Conservation (phyloP, 352 stramenopile species). For the Phytophthora nicotianae region DNA sequence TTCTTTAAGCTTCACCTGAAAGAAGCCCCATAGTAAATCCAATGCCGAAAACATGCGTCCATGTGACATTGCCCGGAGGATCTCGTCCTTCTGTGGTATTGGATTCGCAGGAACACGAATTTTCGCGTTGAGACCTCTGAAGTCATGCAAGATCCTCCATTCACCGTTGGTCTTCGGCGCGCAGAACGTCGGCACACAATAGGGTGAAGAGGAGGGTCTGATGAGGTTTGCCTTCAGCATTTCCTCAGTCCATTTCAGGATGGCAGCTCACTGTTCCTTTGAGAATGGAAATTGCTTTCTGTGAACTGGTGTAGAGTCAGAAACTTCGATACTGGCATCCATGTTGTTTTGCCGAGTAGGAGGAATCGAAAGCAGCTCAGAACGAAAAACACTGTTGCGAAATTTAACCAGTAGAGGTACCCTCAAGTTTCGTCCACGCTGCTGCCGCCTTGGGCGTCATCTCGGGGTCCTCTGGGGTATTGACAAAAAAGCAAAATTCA, state of each 20-base stretch:
- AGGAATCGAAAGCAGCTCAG: slow-evolving; percentile 7
- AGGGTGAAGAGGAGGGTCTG: neutral
- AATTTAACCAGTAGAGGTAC: neutral
- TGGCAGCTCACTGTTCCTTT: neutral
- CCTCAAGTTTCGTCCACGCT: neutral
- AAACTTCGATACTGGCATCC: slow-evolving; percentile 3
- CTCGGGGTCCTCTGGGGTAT: neutral
- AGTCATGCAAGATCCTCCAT: slow-evolving; percentile 1
- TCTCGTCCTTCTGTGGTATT: slow-evolving; percentile 2
- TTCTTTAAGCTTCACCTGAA: neutral
- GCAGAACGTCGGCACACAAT: slow-evolving; percentile 9
- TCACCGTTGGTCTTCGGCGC: neutral
- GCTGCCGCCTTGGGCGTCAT: neutral
- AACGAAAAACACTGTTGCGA: neutral
- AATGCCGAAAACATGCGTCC: neutral
- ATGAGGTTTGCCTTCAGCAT: slow-evolving; percentile 5
- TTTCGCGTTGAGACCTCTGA: neutral
- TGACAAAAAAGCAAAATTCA: slow-evolving; percentile 12
- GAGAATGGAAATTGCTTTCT: slow-evolving; percentile 2
- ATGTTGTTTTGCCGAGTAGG: neutral
- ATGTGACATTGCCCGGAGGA: neutral
- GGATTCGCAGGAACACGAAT: neutral
- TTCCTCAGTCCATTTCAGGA: neutral
- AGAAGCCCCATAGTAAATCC: slow-evolving; percentile 6
- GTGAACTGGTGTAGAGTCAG: neutral